Conservation (phyloP, 1,284 basidiomycete genomes). For the Trichosporon sp. region DNA sequence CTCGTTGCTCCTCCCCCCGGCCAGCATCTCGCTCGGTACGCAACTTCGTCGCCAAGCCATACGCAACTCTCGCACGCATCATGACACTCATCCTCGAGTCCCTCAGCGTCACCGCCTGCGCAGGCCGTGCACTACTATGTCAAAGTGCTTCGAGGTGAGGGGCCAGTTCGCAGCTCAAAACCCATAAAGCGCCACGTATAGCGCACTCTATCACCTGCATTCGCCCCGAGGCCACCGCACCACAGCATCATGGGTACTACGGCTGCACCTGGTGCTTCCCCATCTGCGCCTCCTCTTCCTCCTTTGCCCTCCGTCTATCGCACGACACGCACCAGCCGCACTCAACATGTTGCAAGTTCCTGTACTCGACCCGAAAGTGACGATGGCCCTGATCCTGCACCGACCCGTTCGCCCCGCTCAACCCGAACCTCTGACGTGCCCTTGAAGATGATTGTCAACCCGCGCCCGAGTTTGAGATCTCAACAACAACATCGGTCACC, state of each 20-base stretch:
- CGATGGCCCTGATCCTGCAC: background rate
- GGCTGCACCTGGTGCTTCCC: background rate
- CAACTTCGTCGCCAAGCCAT: background rate
- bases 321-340: background rate
- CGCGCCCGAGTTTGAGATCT: background rate
- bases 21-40: background rate
- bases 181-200: background rate
- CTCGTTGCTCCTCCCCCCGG: background rate
- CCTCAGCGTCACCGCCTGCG: background rate
- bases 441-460: constrained; percentile 13
- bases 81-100: background rate
- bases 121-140: background rate
- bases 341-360: background rate
- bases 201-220: background rate
- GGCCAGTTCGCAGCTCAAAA: background rate
- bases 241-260: background rate
- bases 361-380: background rate
- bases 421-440: background rate
- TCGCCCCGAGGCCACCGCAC: background rate
- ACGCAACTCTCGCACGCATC: background rate
- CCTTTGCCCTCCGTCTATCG: background rate
- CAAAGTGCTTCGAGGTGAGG: background rate
- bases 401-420: background rate
- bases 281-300: background rate
- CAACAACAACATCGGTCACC: background rate